Evolutionary conservation across 306 rosid genomes (phyloP).

Genomic region (Inga oerstediana): DNA sequence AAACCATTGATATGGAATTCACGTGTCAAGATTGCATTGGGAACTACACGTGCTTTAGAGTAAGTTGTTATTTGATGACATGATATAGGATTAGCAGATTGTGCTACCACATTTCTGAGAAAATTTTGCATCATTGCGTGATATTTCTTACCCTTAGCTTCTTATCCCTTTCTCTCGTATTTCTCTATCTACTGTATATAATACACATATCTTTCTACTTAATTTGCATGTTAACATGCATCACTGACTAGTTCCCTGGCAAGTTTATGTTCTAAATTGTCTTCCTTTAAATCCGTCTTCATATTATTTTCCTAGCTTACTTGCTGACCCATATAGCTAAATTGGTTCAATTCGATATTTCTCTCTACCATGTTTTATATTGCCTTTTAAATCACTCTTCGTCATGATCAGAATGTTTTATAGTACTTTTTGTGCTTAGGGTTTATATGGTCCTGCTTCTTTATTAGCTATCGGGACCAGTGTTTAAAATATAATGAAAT

Average conservation of each 20-base stretch:
- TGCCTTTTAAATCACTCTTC: background rate
- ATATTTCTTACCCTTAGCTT: conserved; percentile 25
- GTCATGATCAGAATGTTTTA: conserved; percentile 5
- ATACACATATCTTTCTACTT: background rate
- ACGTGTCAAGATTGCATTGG: conserved; percentile 96
- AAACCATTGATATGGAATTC: conserved; percentile 97
- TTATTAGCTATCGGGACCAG: no score
- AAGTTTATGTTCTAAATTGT: background rate
- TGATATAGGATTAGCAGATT: conserved; percentile 19
- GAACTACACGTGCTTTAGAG: conserved; percentile 96
- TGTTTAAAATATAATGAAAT: no score
- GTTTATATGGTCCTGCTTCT: no score
- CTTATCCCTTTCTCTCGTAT: background rate
- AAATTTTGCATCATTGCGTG: conserved; percentile 11
- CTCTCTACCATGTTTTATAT: background rate
- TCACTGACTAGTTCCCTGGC: background rate
- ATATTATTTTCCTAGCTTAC: background rate
- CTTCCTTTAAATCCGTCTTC: background rate
- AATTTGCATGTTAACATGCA: background rate
- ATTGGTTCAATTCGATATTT: background rate
- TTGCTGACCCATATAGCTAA: background rate
- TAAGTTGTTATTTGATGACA: conserved; percentile 63
- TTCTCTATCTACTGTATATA: background rate
- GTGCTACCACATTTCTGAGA: background rate
- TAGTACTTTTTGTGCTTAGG: no score